Base-by-base conservation (phyloP, 441 rosid species). In the Pelargonium myrrhifolium region DNA sequence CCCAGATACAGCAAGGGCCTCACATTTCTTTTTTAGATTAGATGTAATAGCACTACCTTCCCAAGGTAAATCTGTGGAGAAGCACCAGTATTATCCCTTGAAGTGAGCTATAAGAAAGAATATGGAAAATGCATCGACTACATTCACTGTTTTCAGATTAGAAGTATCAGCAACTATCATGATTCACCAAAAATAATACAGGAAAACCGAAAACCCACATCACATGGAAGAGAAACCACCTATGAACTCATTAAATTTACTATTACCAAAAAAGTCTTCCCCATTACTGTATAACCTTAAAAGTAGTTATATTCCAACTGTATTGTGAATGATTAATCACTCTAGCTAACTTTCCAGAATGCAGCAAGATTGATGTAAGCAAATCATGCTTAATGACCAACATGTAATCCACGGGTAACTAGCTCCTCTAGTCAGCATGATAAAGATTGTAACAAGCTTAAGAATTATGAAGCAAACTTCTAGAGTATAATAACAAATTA, bases 1-100 rank as follows among this genome's bases (percentile, higher is more conserved):
- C 71, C 98, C 98, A 64, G 89, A 82, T 12, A 93, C 92, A 20
- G 97, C 98, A 68, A 93, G 97, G 9, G 92, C 89, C 79, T 93
- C 98, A 71, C 90, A 82, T 85, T 84, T 93, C 81, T 87, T 83
- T 22, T 82, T 72, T 71, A 87, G 87, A 73, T 78, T 88, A 66
- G 96, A 82, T 51, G 89, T 67, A 68, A 87, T 28, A 10, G 84
- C 81, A 79, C 85, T 85, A 72, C 84, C 85, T 68, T 82, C 92
- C 85, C 86, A 78, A 47, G 84, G 77, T 74, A 85, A 72, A 77
- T 86, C 98, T 93, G 91, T 72, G 63, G 60, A 15, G 60, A 40
- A 74, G 60, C 51, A 76, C 62, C 43, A 55, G 64, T 65, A 72
- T 72, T 55, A 61, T 22, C 60, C 4, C 9, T 35, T 51, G 65